Conservation (phyloP, 1,284 basidiomycete species). For the Psilocybe mexicana region DNA sequence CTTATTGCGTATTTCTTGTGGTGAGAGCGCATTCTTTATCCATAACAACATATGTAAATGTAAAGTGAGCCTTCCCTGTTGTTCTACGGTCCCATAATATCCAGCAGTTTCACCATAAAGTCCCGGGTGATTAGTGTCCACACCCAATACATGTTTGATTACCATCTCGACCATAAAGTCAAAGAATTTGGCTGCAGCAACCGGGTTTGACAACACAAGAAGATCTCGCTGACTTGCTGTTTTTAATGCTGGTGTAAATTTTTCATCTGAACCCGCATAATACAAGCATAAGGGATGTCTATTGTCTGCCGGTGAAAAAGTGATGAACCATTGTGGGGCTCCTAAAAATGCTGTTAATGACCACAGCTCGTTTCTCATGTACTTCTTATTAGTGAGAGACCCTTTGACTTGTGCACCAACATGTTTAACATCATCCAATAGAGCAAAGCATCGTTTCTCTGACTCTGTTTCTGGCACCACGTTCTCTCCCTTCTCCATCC, state of each 20-base stretch:
- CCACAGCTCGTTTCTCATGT: slow-evolving; percentile 35
- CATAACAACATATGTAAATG: slow-evolving; percentile 39
- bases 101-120: slow-evolving; percentile 28
- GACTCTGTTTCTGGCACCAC: slow-evolving; percentile 26
- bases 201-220: too few species aligned
- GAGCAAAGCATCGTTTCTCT: slow-evolving; percentile 32
- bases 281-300: slow-evolving; percentile 34
- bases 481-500: slow-evolving; percentile 15
- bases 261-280: slow-evolving; percentile 19
- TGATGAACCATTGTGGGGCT: slow-evolving; percentile 36
- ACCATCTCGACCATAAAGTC: too few species aligned
- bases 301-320: slow-evolving; percentile 31
- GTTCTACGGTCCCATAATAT: slow-evolving; percentile 40
- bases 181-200: too few species aligned
- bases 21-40: slow-evolving; percentile 26
- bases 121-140: slow-evolving; percentile 15
- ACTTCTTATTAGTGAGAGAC: slow-evolving; percentile 32
- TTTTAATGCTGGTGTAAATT: slow-evolving; percentile 10
- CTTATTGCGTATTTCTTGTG: slow-evolving; percentile 22
- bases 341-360: slow-evolving; percentile 30
- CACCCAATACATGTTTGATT: neutral
- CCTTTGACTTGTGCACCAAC: slow-evolving; percentile 30
- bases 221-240: too few species aligned
- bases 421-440: slow-evolving; percentile 33
- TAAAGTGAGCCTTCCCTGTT: slow-evolving; percentile 36